Conservation (phyloP, 2,329 filamentous ascomycete genomes). For the Penicillium sp. region DNA sequence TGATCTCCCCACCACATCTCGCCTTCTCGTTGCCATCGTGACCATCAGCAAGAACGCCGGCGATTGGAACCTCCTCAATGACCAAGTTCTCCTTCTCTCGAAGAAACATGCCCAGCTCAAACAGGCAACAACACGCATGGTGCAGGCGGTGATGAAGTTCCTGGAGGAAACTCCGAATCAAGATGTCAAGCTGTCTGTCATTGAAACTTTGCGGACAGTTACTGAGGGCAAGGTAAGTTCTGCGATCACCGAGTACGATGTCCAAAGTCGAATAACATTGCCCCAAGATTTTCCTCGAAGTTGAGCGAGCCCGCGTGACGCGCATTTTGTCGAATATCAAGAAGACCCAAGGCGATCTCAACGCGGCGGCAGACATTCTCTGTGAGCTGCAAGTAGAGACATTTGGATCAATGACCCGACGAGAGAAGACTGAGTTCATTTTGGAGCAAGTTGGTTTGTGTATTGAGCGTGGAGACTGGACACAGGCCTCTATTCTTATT, state of each 20-base stretch:
- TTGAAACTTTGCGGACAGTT: constrained; percentile 90
- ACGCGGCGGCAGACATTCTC: constrained; percentile 82
- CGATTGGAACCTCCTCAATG: constrained; percentile 92
- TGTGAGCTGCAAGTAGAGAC: constrained; percentile 99
- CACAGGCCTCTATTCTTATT: constrained; percentile 84
- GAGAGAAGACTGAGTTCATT: constrained; percentile 99
- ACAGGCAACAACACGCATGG: constrained; percentile 98
- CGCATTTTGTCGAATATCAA: constrained; percentile 96
- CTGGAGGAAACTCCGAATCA: constrained; percentile 76
- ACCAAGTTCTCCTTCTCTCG: constrained; percentile 89
- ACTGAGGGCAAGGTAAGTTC: constrained; percentile 80
- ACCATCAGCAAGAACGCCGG: constrained; percentile 88
- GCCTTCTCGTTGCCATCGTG: constrained; percentile 79
- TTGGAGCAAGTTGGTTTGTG: constrained; percentile 89
- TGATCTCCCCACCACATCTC: constrained; percentile 90
- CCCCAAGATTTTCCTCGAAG: constrained; percentile 86
- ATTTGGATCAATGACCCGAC: constrained; percentile 93
- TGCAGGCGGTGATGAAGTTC: constrained; percentile 91
- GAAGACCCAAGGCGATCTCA: constrained; percentile 87
- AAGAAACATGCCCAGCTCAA: constrained; percentile 99
- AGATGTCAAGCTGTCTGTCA: constrained; percentile 85
- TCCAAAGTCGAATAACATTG: constrained; percentile 2
- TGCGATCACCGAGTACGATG: not conserved
- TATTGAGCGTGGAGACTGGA: constrained; percentile 94
- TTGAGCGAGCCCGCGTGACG: constrained; percentile 91